Evolutionary conservation across 768 basidiomycete species (phyloP).

Genomic region (Leccinum ochraceum): DNA sequence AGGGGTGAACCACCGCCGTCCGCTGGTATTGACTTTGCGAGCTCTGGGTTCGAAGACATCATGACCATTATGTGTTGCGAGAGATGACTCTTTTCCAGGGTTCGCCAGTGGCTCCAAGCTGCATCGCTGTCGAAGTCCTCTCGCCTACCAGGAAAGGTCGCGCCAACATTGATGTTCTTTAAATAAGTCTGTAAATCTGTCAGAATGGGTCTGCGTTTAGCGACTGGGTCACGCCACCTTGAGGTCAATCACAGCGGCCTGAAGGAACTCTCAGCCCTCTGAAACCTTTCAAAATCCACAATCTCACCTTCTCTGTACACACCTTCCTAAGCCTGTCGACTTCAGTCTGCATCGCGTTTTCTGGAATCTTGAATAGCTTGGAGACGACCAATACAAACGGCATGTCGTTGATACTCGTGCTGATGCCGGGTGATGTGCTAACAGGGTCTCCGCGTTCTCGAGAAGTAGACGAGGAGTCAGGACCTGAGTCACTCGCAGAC

Average conservation of each 20-base stretch:
- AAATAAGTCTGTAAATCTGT: slow-evolving; percentile 61
- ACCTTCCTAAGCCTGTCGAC: slow-evolving; percentile 61
- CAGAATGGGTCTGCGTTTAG: slow-evolving; percentile 2
- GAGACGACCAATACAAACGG: slow-evolving; percentile 69
- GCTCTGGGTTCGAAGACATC: slow-evolving; percentile 82
- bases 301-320: slow-evolving; percentile 73
- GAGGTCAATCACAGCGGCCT: slow-evolving; percentile 86
- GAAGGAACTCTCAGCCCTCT: slow-evolving; percentile 9
- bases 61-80: slow-evolving; percentile 89
- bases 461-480: slow-evolving; percentile 63
- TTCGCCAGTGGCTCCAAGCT: slow-evolving; percentile 84
- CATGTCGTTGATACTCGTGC: slow-evolving; percentile 70
- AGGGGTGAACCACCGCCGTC: slow-evolving; percentile 35
- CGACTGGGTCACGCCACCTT: slow-evolving; percentile 52
- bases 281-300: background rate
- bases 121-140: slow-evolving; percentile 85
- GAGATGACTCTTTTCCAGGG: slow-evolving; percentile 77
- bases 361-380: slow-evolving; percentile 71
- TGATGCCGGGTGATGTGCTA: slow-evolving; percentile 37
- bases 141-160: slow-evolving; percentile 79
- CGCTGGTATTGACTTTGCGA: slow-evolving; percentile 74
- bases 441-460: slow-evolving; percentile 56
- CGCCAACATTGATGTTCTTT: slow-evolving; percentile 86
- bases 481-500: slow-evolving; percentile 61
- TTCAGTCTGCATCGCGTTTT: slow-evolving; percentile 68